Evolutionary conservation across 192 early-diverging fungal genomes (phyloP), one percentile per base, ranked within the genome.

Genomic region (Allomyces macrogynus): DNA sequence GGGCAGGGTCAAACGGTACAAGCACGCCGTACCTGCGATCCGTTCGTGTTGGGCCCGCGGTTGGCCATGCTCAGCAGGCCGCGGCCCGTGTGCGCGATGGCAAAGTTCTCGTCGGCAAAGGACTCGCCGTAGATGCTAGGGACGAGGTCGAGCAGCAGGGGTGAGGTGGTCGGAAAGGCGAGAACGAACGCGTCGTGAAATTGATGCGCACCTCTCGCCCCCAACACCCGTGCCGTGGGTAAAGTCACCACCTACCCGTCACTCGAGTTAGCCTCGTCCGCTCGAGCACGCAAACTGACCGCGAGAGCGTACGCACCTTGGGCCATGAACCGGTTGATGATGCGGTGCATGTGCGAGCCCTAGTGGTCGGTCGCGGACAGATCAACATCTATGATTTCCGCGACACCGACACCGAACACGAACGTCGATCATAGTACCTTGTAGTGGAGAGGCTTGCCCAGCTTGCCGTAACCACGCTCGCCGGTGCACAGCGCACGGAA

Each of bases 261-360:
- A 22, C 32, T 40, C 32, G 32, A 8, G 3, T 40, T 40, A 40
- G 32, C 32, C 32, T 40, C 32, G 32, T 40, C 32, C 8, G 32
- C 32, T 40, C 32, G 7, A 8, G 11, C 20, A 22, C 63, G 60
- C 22, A 43, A 0, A 23, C 22, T 3, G 11, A 23, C 24, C 27
- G 23, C 63, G 57, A 27, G 10, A 68, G 44, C 43, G 90, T 89
- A n/a, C n/a, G n/a, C n/a, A 43, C 90, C 91, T 70, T 97, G 95
- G 43, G 88, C 80, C 95, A 98, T 98, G 71, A 98, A 98, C 10
- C 84, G 87, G 57, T 88, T 83, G 62, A 98, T 94, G 25, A 95
- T 74, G 25, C 85, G 75, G 69, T 88, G 85, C 72, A 90, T 85
- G 26, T 83, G 75, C 3, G 84, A 87, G 61, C 87, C 86, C 43